Percentiles rank a stretch among this genome's conserved stretches.
These are phyloP conservation scores for Microdochium nivale DNA, from an alignment of 2,329 filamentous ascomycete species.

Conservation along the genomic window DNA sequence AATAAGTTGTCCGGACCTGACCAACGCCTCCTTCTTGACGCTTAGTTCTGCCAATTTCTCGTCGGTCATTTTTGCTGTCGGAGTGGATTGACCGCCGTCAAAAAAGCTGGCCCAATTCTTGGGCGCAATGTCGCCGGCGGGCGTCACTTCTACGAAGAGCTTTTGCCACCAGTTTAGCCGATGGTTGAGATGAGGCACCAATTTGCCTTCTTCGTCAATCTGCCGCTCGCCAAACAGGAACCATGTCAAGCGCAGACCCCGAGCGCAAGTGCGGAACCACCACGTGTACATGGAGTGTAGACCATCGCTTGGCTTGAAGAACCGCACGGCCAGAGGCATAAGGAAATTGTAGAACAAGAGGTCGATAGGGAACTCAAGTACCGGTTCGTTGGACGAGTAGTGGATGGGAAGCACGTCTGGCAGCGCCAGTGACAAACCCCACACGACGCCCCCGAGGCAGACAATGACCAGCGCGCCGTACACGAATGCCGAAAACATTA, in stretches of 20 bases:
- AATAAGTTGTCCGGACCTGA: constrained; percentile 44
- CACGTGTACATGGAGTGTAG: constrained; percentile 83
- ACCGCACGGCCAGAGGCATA: constrained; percentile 77
- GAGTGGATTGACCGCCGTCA: constrained; percentile 36
- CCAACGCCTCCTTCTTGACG: constrained; percentile 33
- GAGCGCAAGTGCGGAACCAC: constrained; percentile 90
- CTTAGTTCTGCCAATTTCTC: constrained; percentile 27
- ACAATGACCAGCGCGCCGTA: constrained; percentile 90
- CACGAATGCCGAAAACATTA: constrained; percentile 89
- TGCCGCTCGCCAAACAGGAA: constrained; percentile 85
- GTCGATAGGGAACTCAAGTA: constrained; percentile 90
- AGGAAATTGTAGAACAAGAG: constrained; percentile 95
- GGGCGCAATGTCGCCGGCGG: constrained; percentile 32
- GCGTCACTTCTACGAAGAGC: constrained; percentile 37
- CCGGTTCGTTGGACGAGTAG: constrained; percentile 86
- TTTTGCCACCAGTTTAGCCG: constrained; percentile 28
- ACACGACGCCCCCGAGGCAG: constrained; percentile 91
- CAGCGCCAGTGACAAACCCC: constrained; percentile 66
- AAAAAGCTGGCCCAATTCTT: constrained; percentile 52
- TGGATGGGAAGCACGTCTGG: constrained; percentile 76
- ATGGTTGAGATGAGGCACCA: constrained; percentile 30
- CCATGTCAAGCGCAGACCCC: constrained; percentile 71
- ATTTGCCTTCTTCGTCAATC: constrained; percentile 71
- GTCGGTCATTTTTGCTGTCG: constrained; percentile 23
- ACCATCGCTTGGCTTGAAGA: constrained; percentile 77